phyloP scores from a whole-genome alignment of 495 filamentous ascomycete genomes.

The Hypoxylon intermedium region DNA sequence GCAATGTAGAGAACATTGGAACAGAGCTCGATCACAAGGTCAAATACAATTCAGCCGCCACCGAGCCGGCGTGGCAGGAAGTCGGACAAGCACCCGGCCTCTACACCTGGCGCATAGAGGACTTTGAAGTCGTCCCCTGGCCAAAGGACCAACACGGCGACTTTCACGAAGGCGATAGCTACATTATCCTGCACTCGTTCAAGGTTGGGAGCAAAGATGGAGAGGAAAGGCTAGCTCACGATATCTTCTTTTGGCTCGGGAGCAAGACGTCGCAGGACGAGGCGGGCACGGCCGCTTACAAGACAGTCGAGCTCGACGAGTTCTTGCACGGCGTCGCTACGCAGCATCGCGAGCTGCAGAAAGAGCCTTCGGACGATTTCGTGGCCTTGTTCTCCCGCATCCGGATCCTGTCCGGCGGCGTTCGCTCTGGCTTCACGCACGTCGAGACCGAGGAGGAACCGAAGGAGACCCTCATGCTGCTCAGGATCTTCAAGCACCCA shows the following conservation, averaged over 20 bases:
- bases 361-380: conserved; percentile 63
- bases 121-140: conserved; percentile 67
- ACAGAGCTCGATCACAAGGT: conserved; percentile 66
- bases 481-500: conserved; percentile 65
- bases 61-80: conserved; percentile 69
- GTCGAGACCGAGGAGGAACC: conserved; percentile 55
- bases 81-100: conserved; percentile 59
- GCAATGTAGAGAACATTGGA: conserved; percentile 67
- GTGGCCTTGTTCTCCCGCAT: conserved; percentile 62
- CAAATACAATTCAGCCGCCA: conserved; percentile 66
- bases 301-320: conserved; percentile 71
- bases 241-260: conserved; percentile 69
- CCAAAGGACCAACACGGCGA: conserved; percentile 59
- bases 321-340: conserved; percentile 64
- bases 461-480: conserved; percentile 55
- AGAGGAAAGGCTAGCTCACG: conserved; percentile 58
- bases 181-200: conserved; percentile 65
- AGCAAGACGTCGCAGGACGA: conserved; percentile 67
- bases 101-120: conserved; percentile 66
- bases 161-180: conserved; percentile 70
- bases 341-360: conserved; percentile 66
- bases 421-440: conserved; percentile 65
- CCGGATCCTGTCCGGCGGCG: conserved; percentile 62
- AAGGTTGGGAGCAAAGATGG: conserved; percentile 53
- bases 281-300: conserved; percentile 69